Conservation (phyloP, 345 rosid genomes). For the Boechera stricta region DNA sequence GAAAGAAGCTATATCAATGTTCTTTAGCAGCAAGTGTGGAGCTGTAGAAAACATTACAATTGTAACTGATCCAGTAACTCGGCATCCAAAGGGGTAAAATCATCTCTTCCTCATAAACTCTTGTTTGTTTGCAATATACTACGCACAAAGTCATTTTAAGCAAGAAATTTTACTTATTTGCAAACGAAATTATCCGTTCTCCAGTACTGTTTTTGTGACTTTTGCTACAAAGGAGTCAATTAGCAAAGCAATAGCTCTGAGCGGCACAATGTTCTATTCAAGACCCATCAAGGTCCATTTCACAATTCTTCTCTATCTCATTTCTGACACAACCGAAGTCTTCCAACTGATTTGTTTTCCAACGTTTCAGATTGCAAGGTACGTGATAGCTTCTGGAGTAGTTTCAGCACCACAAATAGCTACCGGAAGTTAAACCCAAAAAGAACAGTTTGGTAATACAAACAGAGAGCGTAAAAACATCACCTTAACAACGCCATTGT, state of each 20-base stretch:
- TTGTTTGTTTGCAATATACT: slow-evolving; percentile 14
- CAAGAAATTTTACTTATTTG: neutral
- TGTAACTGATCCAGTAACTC: slow-evolving; percentile 44
- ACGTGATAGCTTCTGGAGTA: slow-evolving; percentile 23
- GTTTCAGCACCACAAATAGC: slow-evolving; percentile 3
- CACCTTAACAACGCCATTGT: neutral
- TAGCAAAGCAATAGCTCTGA: slow-evolving; percentile 46
- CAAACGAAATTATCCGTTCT: neutral
- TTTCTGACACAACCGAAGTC: neutral
- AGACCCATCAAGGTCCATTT: slow-evolving; percentile 46
- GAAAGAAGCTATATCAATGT: slow-evolving; percentile 46
- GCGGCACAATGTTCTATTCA: slow-evolving; percentile 43
- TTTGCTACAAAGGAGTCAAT: slow-evolving; percentile 48
- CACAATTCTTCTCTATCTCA: slow-evolving; percentile 6
- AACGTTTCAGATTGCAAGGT: slow-evolving; percentile 20
- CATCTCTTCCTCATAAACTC: slow-evolving; percentile 12
- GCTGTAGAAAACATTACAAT: slow-evolving; percentile 33
- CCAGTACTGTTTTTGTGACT: slow-evolving; percentile 49
- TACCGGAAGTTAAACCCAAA: neutral
- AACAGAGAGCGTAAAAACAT: neutral
- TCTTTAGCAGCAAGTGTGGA: slow-evolving; percentile 49
- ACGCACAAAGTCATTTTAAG: neutral
- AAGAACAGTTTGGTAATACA: slow-evolving; percentile 1
- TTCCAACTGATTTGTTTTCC: neutral
- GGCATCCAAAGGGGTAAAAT: slow-evolving; percentile 41